Base-by-base conservation (phyloP, 495 filamentous ascomycete species). In the Monascus purpureus region DNA sequence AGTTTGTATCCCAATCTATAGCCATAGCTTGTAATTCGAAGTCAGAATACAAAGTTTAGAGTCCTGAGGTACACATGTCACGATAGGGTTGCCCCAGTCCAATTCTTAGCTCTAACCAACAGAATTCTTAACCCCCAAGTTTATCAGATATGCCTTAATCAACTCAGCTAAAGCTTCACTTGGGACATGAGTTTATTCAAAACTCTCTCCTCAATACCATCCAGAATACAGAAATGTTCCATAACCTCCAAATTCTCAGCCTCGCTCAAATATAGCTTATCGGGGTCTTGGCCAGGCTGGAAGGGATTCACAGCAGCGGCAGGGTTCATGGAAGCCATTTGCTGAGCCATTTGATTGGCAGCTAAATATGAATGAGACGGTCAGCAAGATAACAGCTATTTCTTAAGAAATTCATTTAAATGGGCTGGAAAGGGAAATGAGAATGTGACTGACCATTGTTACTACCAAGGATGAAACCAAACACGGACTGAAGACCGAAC, bases 401-500 rank as follows among this genome's bases (percentile, higher is more conserved):
- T n/a, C n/a, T n/a, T 28, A 30, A 20, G 26, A 32, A 19, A 26
- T 20, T 17, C 16, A 28, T n/a, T 12, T 6, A 7, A 22, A 17
- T 33, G 11, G 7, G 14, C 4, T 23, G 13, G 16, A 29, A 4
- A 11, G 12, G 12, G 6, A 22, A 13, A 28, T 13, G 24, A 31
- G 20, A 26, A n/a, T 29, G 15, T 31, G 28, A 45, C 76, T 55
- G 62, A 94, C 86, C 72, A 49, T 97, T 97, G 42, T 96, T 88
- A 52, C 80, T 88, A 8, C 90, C 90, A 13, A 97, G 70, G 28
- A 97, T 75, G 52, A 94, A 96, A 41, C 85, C 93, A 59, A 95
- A 97, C n/a, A 96, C 86, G 29, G 86, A 81, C 53, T 95, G 88
- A 32, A 97, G 67, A 23, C 90, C 90, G 53, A 97, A 93, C 39